These are phyloP conservation scores for Puccinia polysora DNA, from an alignment of 1,284 basidiomycete genomes.

Conservation along the genomic window DNA sequence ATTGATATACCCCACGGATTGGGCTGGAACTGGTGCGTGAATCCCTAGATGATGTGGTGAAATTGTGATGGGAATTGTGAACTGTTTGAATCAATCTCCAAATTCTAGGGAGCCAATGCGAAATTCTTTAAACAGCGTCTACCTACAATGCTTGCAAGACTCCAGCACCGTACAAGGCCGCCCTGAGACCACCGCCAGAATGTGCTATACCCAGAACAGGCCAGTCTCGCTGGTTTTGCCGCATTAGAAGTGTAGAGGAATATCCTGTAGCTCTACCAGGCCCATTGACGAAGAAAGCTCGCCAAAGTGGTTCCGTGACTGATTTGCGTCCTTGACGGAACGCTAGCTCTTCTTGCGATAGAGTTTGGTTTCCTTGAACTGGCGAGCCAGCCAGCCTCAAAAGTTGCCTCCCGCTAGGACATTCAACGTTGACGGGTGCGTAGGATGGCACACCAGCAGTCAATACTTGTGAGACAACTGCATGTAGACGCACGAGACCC, in stretches of 20 bases:
- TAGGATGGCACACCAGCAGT: slow-evolving; percentile 21
- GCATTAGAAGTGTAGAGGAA: neutral
- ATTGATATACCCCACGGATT: slow-evolving; percentile 20
- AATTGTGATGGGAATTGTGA: neutral
- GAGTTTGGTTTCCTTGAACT: slow-evolving; percentile 13
- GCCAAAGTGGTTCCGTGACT: slow-evolving; percentile 26
- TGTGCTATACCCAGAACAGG: slow-evolving; percentile 20
- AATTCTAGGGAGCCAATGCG: neutral
- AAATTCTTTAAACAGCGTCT: neutral
- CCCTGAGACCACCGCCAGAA: slow-evolving; percentile 30
- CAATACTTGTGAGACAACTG: neutral
- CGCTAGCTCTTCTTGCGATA: slow-evolving; percentile 1
- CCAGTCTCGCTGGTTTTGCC: slow-evolving; percentile 1
- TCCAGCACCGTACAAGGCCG: slow-evolving; percentile 28
- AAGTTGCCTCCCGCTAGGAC: slow-evolving; percentile 1
- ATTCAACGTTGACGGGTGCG: slow-evolving; percentile 11
- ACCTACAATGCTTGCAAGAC: slow-evolving; percentile 27
- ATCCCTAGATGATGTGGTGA: neutral
- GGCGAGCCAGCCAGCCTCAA: slow-evolving; percentile 25
- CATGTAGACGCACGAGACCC: too few species aligned
- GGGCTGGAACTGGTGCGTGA: slow-evolving; percentile 20
- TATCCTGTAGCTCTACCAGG: slow-evolving; percentile 34
- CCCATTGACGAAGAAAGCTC: slow-evolving; percentile 14
- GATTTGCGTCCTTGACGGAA: slow-evolving; percentile 10
- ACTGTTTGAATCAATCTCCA: neutral